Evolutionary conservation across 2,329 filamentous ascomycete species (phyloP).

Genomic region (Bretziella fagacearum): DNA sequence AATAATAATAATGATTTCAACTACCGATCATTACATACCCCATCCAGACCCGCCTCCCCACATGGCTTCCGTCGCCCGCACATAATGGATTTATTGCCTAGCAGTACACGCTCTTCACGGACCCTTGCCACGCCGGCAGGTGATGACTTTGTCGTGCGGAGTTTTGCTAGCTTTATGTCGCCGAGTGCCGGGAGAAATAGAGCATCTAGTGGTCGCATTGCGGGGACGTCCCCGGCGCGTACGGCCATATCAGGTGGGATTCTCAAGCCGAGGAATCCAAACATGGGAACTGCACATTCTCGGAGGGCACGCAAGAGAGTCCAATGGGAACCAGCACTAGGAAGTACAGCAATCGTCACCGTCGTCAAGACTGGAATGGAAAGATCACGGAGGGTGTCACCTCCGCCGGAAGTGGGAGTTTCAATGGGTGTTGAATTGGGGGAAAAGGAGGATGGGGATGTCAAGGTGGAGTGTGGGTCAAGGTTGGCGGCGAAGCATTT

Average conservation of each 20-base stretch:
- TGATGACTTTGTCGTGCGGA: slow-evolving; percentile 12
- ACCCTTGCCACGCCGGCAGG: not conserved
- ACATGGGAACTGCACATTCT: not conserved
- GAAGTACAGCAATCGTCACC: slow-evolving; percentile 10
- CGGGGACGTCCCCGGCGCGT: not conserved
- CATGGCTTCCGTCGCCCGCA: slow-evolving; percentile 1
- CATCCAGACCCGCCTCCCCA: not conserved
- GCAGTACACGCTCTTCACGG: slow-evolving; percentile 2
- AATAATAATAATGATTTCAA: not conserved
- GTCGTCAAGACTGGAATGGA: slow-evolving; percentile 4
- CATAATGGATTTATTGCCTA: slow-evolving; percentile 12
- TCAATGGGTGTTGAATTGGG: not conserved
- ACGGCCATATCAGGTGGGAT: slow-evolving; percentile 2
- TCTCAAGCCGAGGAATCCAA: slow-evolving; percentile 4
- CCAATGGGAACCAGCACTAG: slow-evolving; percentile 22
- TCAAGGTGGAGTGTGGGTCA: not conserved
- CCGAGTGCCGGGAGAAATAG: not conserved
- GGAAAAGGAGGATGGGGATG: not conserved
- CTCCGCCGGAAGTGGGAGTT: not conserved
- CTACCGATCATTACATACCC: not conserved
- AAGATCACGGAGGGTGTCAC: slow-evolving; percentile 6
- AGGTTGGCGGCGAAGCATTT: slow-evolving; percentile 18
- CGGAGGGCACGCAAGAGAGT: slow-evolving; percentile 20
- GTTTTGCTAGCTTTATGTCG: slow-evolving; percentile 14
- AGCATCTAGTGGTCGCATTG: not conserved